phyloP scores from a whole-genome alignment of 192 early-diverging fungal genomes.

The Backusella morwellensis region DNA sequence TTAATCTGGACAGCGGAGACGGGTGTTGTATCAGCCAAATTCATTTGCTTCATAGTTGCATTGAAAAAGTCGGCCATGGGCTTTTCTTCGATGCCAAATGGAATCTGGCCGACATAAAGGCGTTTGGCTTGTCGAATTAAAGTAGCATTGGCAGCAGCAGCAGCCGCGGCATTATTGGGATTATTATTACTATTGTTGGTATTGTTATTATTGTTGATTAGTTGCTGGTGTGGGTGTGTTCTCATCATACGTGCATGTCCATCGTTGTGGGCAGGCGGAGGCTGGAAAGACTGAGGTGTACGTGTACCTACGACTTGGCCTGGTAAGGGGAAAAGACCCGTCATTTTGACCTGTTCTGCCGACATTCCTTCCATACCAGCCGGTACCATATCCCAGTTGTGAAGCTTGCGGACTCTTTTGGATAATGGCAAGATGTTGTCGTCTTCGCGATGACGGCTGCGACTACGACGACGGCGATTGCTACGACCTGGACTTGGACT shows the following conservation, averaged over 20 bases:
- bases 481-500: constrained; percentile 24
- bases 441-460: constrained; percentile 34
- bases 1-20: constrained; percentile 86
- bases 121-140: constrained; percentile 78
- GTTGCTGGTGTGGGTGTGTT: constrained; percentile 13
- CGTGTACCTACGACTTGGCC: constrained; percentile 53
- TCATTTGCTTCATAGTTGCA: constrained; percentile 73
- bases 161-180: constrained; percentile 38
- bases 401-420: constrained; percentile 72
- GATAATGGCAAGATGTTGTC: constrained; percentile 71
- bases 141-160: constrained; percentile 52
- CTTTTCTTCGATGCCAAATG: constrained; percentile 71
- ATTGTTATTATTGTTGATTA: neutral
- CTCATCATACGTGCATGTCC: constrained; percentile 9
- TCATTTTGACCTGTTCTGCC: constrained; percentile 83
- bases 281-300: constrained; percentile 23
- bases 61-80: constrained; percentile 85
- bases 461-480: constrained; percentile 39
- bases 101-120: constrained; percentile 92
- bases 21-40: constrained; percentile 67
- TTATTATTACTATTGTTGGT: constrained; percentile 16
- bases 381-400: constrained; percentile 92
- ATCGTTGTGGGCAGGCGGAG: constrained; percentile 9
- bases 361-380: constrained; percentile 85
- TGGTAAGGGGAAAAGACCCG: constrained; percentile 79